phyloP scores from a whole-genome alignment of 345 rosid species.

The Luvunga scandens region DNA sequence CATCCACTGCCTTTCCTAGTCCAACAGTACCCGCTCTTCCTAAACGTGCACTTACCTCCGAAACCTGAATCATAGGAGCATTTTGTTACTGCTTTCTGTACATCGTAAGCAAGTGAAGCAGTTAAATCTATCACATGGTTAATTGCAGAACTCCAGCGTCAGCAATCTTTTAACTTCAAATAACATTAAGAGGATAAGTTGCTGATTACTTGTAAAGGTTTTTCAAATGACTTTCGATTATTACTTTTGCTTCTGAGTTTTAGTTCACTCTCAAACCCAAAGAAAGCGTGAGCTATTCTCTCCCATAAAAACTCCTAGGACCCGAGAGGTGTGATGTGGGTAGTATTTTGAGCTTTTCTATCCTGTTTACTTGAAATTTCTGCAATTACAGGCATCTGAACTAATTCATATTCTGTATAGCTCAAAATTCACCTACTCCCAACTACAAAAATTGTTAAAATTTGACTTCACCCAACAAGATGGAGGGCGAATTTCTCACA shows the following conservation, averaged over 20 bases:
- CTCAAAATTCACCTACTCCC: neutral
- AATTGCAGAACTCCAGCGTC: neutral
- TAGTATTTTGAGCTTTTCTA: neutral
- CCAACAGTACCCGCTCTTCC: slow-evolving; percentile 75
- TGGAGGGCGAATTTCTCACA: neutral
- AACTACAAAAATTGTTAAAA: no score
- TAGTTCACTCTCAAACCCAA: neutral
- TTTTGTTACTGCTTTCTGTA: neutral
- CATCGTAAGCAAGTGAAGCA: neutral
- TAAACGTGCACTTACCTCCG: slow-evolving; percentile 61
- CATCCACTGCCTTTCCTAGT: slow-evolving; percentile 75
- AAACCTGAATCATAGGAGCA: slow-evolving; percentile 43
- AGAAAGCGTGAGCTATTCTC: neutral
- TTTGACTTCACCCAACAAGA: neutral
- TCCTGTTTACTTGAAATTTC: neutral
- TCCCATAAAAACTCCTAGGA: neutral
- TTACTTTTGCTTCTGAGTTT: neutral
- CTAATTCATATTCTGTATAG: neutral
- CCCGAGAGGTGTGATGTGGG: neutral
- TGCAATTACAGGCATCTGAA: neutral
- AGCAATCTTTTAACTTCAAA: neutral
- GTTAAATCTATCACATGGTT: no score
- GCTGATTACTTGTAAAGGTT: neutral
- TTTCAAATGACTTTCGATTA: neutral
- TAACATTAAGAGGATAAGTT: neutral